Evolutionary conservation across 1,284 basidiomycete species (phyloP).

Genomic region (Apiotrichum siamense): DNA sequence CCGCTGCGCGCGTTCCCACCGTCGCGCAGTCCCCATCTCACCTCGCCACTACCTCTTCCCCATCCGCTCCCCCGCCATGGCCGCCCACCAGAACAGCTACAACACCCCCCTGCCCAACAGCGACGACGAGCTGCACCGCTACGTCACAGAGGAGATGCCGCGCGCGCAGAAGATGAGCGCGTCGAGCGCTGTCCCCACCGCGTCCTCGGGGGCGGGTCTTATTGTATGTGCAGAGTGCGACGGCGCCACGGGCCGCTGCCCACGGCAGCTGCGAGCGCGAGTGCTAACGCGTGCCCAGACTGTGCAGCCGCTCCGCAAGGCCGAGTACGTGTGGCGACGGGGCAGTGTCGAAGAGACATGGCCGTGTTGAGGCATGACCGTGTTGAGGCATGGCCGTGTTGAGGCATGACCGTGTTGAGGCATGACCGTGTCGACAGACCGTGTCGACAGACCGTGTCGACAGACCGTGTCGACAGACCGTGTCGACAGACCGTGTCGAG

Average conservation of each 20-base stretch:
- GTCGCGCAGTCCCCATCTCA: no score
- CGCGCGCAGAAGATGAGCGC: slow-evolving; percentile 24
- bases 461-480: no score
- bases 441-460: no score
- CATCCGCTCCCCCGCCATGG: no score
- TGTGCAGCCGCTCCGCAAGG: slow-evolving; percentile 44
- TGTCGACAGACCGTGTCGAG: no score
- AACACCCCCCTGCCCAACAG: slow-evolving; percentile 4
- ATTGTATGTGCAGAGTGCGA: not conserved
- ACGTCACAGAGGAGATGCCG: slow-evolving; percentile 39
- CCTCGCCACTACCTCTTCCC: not conserved
- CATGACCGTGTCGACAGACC: no score
- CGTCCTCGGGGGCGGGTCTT: not conserved
- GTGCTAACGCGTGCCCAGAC: slow-evolving; percentile 30
- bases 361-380: no score
- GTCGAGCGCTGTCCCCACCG: not conserved
- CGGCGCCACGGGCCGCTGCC: no score
- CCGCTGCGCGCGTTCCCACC: no score
- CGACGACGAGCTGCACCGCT: slow-evolving; percentile 36
- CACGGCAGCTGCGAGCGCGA: slow-evolving; percentile 6
- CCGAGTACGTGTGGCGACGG: slow-evolving; percentile 32
- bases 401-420: no score
- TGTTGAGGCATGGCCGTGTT: no score
- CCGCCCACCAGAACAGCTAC: slow-evolving; percentile 1
- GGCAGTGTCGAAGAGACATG: no score